Percentiles rank a stretch among this genome's conserved stretches.
These are phyloP conservation scores for Saccharomycopsis vini DNA, from an alignment of 805 yeast genomes.

Conservation along the genomic window DNA sequence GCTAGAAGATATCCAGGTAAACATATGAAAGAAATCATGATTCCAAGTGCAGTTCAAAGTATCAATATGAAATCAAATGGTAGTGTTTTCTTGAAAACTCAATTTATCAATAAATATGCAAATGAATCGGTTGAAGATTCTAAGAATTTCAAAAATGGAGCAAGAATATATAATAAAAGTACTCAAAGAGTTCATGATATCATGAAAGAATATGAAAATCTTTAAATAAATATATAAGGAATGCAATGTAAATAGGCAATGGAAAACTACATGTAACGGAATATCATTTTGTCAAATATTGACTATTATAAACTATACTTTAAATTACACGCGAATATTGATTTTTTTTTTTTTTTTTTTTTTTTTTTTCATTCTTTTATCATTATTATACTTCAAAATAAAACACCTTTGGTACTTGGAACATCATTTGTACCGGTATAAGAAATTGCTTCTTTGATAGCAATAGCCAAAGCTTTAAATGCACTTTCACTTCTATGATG, in stretches of 20 bases:
- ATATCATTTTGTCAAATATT: too few relatives aligned
- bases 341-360: background rate
- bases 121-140: background rate
- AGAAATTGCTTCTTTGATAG: constrained; percentile 77
- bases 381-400: constrained; percentile 38
- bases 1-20: constrained; percentile 30
- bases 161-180: background rate
- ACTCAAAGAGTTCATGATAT: background rate
- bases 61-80: constrained; percentile 34
- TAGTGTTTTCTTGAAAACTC: constrained; percentile 23
- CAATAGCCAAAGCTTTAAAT: constrained; percentile 91
- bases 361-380: too few relatives aligned
- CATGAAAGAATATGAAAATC: background rate
- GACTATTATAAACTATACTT: background rate
- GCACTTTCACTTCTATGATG: constrained; percentile 96
- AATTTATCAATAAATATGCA: background rate
- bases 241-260: background rate
- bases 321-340: background rate
- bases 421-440: constrained; percentile 82
- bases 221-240: background rate
- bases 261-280: background rate
- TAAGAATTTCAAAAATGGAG: background rate
- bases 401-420: constrained; percentile 94
- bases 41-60: constrained; percentile 34
- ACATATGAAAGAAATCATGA: constrained; percentile 34